Conservation (phyloP, 208 protist genomes). For the Leishmania tarentolae region DNA sequence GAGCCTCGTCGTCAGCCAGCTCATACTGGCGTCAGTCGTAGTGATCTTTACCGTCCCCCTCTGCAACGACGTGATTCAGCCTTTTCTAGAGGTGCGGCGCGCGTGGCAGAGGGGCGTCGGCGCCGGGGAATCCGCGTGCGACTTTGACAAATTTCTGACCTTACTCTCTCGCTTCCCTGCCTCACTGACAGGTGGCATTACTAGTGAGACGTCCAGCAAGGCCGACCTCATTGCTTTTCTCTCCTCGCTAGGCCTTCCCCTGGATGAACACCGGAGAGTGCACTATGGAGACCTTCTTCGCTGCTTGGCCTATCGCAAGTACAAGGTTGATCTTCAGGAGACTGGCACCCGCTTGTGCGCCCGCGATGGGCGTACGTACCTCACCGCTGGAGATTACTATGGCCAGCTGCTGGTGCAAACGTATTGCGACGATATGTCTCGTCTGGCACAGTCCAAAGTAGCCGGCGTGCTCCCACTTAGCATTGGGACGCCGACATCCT, state of each 20-base stretch:
- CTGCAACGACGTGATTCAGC: constrained; percentile 27
- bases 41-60: constrained; percentile 24
- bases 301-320: constrained; percentile 32
- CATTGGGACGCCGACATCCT: not conserved
- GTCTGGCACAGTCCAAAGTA: constrained; percentile 10
- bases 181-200: constrained; percentile 25
- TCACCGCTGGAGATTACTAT: constrained; percentile 23
- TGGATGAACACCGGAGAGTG: constrained; percentile 35
- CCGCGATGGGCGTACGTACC: not conserved
- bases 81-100: constrained; percentile 31
- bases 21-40: constrained; percentile 30
- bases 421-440: constrained; percentile 25
- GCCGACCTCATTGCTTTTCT: constrained; percentile 34
- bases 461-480: constrained; percentile 1
- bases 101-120: constrained; percentile 32
- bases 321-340: constrained; percentile 12
- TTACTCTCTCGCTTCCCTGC: constrained; percentile 16
- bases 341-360: not conserved
- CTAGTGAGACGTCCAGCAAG: constrained; percentile 17
- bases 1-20: constrained; percentile 24
- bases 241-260: constrained; percentile 36
- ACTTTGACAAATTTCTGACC: constrained; percentile 13
- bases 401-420: constrained; percentile 17
- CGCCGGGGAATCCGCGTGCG: constrained; percentile 4
- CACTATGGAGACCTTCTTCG: constrained; percentile 41